phyloP scores from a whole-genome alignment of 2,329 filamentous ascomycete species.

The Apiospora pterosperma region DNA sequence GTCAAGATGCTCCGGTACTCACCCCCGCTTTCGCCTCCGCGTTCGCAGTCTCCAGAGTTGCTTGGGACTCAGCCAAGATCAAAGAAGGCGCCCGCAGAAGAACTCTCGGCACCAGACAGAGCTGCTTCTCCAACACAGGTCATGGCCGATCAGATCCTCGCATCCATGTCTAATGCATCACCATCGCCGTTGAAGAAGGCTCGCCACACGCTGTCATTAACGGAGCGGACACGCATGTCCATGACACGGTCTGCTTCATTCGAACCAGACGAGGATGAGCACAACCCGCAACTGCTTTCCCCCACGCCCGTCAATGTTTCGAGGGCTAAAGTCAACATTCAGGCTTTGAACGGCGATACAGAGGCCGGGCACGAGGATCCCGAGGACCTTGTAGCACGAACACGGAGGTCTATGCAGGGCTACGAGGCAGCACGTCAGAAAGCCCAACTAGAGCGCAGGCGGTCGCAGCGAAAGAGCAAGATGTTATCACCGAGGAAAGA shows the following conservation, averaged over 20 bases:
- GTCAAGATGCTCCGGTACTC: not conserved
- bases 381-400: slow-evolving; percentile 55
- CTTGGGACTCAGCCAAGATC: not conserved
- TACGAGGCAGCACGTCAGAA: slow-evolving; percentile 60
- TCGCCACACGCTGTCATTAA: slow-evolving; percentile 59
- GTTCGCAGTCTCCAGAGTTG: not conserved
- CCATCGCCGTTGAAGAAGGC: slow-evolving; percentile 55
- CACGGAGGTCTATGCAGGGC: slow-evolving; percentile 58
- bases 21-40: not conserved
- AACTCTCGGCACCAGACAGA: slow-evolving; percentile 13
- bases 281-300: slow-evolving; percentile 1
- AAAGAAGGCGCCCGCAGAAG: slow-evolving; percentile 5
- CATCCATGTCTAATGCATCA: slow-evolving; percentile 51
- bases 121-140: slow-evolving; percentile 42
- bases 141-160: slow-evolving; percentile 54
- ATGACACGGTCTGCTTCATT: slow-evolving; percentile 56
- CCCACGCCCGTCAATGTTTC: too few species aligned
- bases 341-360: slow-evolving; percentile 15
- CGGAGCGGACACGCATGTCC: slow-evolving; percentile 77
- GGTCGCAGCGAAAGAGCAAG: slow-evolving; percentile 46
- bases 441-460: slow-evolving; percentile 54
- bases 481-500: slow-evolving; percentile 35
- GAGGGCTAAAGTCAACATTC: not conserved
- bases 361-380: slow-evolving; percentile 21
- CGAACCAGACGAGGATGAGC: slow-evolving; percentile 23